phyloP scores from a whole-genome alignment of 257 asterid genomes.

The Schizonepeta tenuifolia region DNA sequence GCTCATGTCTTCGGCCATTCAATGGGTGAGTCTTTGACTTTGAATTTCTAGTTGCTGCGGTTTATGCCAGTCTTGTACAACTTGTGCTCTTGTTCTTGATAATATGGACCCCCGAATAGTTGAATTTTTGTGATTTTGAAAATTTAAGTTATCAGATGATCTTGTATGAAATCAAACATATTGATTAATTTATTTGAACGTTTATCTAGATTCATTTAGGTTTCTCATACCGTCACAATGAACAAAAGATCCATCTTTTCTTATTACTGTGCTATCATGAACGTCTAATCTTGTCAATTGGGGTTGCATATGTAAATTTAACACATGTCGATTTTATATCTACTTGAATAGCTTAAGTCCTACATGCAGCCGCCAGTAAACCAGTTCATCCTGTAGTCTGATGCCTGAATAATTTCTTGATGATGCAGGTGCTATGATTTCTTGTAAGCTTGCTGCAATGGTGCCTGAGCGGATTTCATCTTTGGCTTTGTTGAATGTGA shows the following conservation, averaged over 20 bases:
- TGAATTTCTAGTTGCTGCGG: conserved; percentile 33
- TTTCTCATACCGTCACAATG: background rate
- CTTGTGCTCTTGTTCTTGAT: background rate
- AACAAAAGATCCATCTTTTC: background rate
- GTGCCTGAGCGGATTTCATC: conserved; percentile 76
- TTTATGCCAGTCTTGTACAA: conserved; percentile 31
- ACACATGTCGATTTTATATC: background rate
- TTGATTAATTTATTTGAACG: background rate
- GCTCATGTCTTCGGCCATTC: conserved; percentile 98
- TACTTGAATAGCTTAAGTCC: background rate
- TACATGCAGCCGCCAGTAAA: background rate
- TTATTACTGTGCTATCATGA: background rate
- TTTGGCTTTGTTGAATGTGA: conserved; percentile 90
- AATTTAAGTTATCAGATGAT: background rate
- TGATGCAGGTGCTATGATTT: conserved; percentile 88
- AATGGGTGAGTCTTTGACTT: conserved; percentile 74
- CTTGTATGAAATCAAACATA: background rate
- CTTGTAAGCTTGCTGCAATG: conserved; percentile 93
- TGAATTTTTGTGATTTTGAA: conserved; percentile 1
- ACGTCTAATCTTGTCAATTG: background rate
- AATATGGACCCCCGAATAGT: conserved; percentile 9
- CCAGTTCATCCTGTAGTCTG: conserved; percentile 10
- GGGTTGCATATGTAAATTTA: conserved; percentile 5
- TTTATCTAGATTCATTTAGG: conserved; percentile 9
- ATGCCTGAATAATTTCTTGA: conserved; percentile 29